Conservation (phyloP, 2,329 filamentous ascomycete genomes). For the Pseudocercospora fijiensis region DNA sequence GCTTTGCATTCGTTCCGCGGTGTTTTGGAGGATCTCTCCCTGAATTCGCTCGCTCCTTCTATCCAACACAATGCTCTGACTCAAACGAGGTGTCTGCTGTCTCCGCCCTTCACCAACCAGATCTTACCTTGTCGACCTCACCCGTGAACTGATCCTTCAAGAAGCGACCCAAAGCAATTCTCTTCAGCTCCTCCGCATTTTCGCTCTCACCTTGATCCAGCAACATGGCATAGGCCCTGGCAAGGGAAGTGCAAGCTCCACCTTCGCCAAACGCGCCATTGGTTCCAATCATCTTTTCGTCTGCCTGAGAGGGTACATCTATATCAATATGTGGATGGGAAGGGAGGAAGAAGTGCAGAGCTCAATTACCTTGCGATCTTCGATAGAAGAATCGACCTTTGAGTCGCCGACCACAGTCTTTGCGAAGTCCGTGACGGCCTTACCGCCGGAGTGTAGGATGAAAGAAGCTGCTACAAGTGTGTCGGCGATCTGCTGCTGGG, state of each 20-base stretch:
- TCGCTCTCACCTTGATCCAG: slow-evolving; percentile 14
- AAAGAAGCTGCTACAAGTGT: slow-evolving; percentile 13
- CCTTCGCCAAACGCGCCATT: slow-evolving; percentile 19
- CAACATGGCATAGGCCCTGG: slow-evolving; percentile 17
- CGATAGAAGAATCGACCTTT: slow-evolving; percentile 7
- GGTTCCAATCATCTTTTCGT: slow-evolving; percentile 18
- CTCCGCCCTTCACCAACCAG: slow-evolving; percentile 3
- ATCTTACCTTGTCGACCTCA: slow-evolving; percentile 12
- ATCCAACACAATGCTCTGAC: not conserved
- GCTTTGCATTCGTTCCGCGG: not conserved
- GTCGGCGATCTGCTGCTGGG: slow-evolving; percentile 14
- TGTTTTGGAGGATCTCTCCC: not conserved
- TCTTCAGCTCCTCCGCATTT: slow-evolving; percentile 18
- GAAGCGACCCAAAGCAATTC: slow-evolving; percentile 13
- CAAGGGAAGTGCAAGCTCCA: slow-evolving; percentile 15
- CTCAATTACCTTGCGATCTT: slow-evolving; percentile 10
- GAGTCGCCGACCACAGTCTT: slow-evolving; percentile 13
- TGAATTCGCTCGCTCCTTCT: not conserved
- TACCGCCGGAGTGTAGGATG: slow-evolving; percentile 18
- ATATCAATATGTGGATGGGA: not conserved
- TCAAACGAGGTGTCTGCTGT: not conserved
- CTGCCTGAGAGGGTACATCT: not conserved
- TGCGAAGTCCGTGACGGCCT: slow-evolving; percentile 16
- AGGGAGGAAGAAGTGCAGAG: not conserved
- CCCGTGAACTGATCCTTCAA: slow-evolving; percentile 11